A percentile compares a stretch with the other conserved stretches of the same genome.
These are phyloP conservation scores for Lathyrus tuberosus DNA, from an alignment of 306 rosid genomes.

Conservation along the genomic window DNA sequence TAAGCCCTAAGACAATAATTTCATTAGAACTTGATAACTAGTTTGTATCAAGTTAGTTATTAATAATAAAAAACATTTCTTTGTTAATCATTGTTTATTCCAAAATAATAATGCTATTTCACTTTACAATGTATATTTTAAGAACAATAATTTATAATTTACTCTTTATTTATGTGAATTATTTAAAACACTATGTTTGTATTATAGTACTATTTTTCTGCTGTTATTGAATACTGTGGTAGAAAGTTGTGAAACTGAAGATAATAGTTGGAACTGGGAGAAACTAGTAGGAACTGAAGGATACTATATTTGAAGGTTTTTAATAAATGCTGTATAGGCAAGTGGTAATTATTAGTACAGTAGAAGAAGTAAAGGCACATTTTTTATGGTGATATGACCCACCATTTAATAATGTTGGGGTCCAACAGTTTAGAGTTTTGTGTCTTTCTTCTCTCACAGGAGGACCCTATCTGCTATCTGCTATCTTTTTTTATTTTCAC, in stretches of 20 bases:
- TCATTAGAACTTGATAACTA: too few species aligned
- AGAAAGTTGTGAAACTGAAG: conserved; percentile 16
- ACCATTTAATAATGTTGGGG: conserved; percentile 12
- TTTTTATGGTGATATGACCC: conserved; percentile 30
- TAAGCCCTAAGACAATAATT: too few species aligned
- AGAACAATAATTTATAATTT: background rate
- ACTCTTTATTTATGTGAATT: too few species aligned
- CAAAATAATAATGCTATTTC: too few species aligned
- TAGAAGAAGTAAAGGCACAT: background rate
- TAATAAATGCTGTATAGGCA: conserved; percentile 10
- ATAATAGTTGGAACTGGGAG: conserved; percentile 4
- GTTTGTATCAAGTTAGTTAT: too few species aligned
- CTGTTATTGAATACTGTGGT: background rate
- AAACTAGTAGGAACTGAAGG: conserved; percentile 22
- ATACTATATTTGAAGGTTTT: conserved; percentile 9
- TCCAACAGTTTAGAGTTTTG: conserved; percentile 24
- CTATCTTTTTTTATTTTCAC: conserved; percentile 1
- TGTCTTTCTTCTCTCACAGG: conserved; percentile 18
- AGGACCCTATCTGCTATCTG: conserved; percentile 5
- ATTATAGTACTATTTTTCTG: background rate
- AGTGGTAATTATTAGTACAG: background rate
- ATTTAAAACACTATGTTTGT: too few species aligned
- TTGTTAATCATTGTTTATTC: too few species aligned
- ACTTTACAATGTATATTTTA: too few species aligned
- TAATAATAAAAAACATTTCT: too few species aligned